Evolutionary conservation across 345 rosid species (phyloP), one percentile per base, ranked within the genome.

Genomic region (Sonneratia alba): DNA sequence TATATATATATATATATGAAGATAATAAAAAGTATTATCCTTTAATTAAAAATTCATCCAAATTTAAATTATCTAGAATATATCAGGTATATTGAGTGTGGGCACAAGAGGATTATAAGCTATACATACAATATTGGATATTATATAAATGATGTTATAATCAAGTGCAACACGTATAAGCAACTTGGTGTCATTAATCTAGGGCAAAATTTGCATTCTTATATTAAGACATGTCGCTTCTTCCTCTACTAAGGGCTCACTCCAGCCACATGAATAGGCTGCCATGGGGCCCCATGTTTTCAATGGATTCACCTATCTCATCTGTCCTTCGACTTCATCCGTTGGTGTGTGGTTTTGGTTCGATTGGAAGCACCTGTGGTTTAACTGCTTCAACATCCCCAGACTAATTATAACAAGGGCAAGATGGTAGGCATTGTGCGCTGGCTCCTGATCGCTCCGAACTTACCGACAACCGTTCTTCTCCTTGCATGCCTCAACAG

Each of bases 201-300:
- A 7, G 34, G 37, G 66, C 19, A 62, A 62, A 62, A 62, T 1
- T 21, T 22, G 6, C 24, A 21, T 6, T 59, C 16, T 62, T 27
- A 13, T 13, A 32, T 62, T 4, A 34, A 34, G 66, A 15, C 66
- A 62, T 62, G 66, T 62, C 38, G 38, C 38, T 62, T 27, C 36
- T 59, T 59, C 64, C 64, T 59, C 64, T 59, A 8, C 27, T 10
- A 24, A 59, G 36, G 36, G 7, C 14, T 62, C 36, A 13, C 66
- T 62, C 27, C 38, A 62, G 18, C 66, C 66, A 62, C 66, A 62
- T 27, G 66, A 62, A 62, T 34, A 62, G 66, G 36, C 4, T 62
- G 9, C 66, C 38, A 24, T 10, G 0, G 38, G 66, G 37, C 21
- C 66, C 66, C 18, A 27, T 27, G 16, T 34, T 6, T 62, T 7